phyloP scores from a whole-genome alignment of 345 rosid species.

The Dimocarpus longan region DNA sequence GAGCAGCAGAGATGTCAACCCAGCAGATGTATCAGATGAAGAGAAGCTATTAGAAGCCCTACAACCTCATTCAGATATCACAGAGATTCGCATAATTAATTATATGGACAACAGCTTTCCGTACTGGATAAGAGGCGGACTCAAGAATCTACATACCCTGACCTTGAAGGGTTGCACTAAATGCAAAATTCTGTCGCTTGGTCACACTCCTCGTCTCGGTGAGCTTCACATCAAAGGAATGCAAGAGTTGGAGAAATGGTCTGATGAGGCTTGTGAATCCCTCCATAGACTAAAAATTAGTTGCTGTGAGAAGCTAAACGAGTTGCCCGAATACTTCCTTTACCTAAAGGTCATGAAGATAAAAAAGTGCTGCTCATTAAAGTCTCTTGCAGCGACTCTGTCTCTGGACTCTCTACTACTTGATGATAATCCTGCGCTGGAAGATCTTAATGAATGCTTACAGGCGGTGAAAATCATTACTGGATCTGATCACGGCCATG shows the following conservation, averaged over 20 bases:
- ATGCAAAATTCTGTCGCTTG: conserved; percentile 19
- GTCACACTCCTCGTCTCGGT: conserved; percentile 8
- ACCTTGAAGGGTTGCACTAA: conserved; percentile 22
- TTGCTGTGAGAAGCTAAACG: not conserved
- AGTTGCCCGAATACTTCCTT: conserved; percentile 3
- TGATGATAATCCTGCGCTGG: conserved; percentile 15
- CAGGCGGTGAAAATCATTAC: rapidly evolving
- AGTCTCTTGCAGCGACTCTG: conserved; percentile 20
- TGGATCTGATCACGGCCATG: not conserved
- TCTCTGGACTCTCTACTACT: conserved; percentile 9
- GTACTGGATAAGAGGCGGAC: conserved; percentile 23
- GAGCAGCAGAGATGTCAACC: conserved; percentile 2
- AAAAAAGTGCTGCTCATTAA: conserved; percentile 24
- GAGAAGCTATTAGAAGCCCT: not conserved
- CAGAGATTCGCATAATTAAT: not conserved
- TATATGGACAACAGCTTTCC: conserved; percentile 17
- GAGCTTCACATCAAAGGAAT: not conserved
- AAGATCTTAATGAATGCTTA: conserved; percentile 15
- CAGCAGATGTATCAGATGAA: not conserved
- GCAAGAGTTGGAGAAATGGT: conserved; percentile 14
- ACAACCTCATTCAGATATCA: not conserved
- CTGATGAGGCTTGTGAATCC: not conserved
- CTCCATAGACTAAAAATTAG: not conserved
- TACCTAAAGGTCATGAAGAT: conserved; percentile 3
- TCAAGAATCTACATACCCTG: conserved; percentile 14